Evolutionary conservation across 106 monocot genomes (phyloP).

Genomic region (Platanthera guangdongensis): DNA sequence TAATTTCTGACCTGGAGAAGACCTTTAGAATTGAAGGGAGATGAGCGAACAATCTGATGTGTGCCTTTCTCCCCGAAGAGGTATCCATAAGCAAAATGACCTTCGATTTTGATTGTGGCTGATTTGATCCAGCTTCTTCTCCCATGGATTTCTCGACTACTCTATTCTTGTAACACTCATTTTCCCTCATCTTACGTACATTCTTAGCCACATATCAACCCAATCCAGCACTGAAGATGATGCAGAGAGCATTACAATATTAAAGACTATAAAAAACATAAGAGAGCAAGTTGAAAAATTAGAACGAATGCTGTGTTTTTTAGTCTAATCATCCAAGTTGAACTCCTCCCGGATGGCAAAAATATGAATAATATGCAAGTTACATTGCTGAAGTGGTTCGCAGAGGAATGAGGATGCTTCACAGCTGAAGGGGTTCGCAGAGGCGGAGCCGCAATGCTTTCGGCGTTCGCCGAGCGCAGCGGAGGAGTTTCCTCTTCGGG

Average conservation of each 20-base stretch:
- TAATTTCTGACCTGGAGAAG: constrained; percentile 71
- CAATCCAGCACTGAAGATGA: constrained; percentile 93
- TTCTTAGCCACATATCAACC: constrained; percentile 89
- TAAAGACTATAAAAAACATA: not conserved
- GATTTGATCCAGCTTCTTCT: constrained; percentile 96
- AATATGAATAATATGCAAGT: too few relatives aligned
- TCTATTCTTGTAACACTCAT: constrained; percentile 73
- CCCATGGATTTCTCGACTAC: constrained; percentile 91
- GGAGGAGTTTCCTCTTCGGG: too few relatives aligned
- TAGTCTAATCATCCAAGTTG: not conserved
- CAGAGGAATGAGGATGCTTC: too few relatives aligned
- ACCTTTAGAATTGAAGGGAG: constrained; percentile 97
- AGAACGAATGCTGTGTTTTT: not conserved
- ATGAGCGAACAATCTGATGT: constrained; percentile 88
- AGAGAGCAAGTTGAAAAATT: constrained; percentile 2
- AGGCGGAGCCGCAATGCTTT: too few relatives aligned
- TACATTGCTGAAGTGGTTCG: too few relatives aligned
- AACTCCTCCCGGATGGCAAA: not conserved
- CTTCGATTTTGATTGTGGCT: constrained; percentile 83
- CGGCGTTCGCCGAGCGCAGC: too few relatives aligned
- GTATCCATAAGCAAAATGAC: constrained; percentile 94
- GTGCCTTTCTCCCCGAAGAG: constrained; percentile 98
- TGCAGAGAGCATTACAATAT: constrained; percentile 27
- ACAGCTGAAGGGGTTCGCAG: too few relatives aligned
- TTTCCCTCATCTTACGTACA: constrained; percentile 95